Percentiles rank a stretch among this genome's conserved stretches.
Conservation (phyloP, 2,329 filamentous ascomycete genomes). For the Cladophialophora bantiana region DNA sequence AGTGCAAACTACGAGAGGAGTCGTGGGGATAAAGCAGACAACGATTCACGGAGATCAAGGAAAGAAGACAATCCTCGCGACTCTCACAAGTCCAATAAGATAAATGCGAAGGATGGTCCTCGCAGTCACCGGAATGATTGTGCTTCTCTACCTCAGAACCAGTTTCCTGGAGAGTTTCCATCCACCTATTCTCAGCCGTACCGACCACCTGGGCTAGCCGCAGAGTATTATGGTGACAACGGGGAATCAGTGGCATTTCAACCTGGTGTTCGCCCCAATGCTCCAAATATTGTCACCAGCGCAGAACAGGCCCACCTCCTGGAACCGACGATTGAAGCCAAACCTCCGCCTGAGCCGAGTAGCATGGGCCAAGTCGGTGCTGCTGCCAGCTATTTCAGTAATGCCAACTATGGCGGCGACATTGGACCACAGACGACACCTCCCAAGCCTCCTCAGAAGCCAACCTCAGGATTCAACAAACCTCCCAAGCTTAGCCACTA, state of each 20-base stretch:
- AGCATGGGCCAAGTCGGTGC: slow-evolving; percentile 56
- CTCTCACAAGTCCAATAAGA: slow-evolving; percentile 25
- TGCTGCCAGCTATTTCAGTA: slow-evolving; percentile 65
- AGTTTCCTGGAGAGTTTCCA: slow-evolving; percentile 67
- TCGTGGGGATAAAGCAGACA: slow-evolving; percentile 28
- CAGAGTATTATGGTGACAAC: slow-evolving; percentile 69
- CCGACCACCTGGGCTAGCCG: slow-evolving; percentile 60
- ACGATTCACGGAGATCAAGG: slow-evolving; percentile 37
- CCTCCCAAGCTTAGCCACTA: slow-evolving; percentile 37
- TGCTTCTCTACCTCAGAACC: slow-evolving; percentile 58
- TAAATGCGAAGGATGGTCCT: slow-evolving; percentile 24
- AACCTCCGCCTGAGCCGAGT: slow-evolving; percentile 67
- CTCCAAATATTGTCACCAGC: slow-evolving; percentile 61
- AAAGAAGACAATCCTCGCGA: slow-evolving; percentile 41
- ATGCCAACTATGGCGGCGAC: slow-evolving; percentile 37
- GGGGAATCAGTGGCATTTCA: slow-evolving; percentile 66
- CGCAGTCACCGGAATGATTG: slow-evolving; percentile 46
- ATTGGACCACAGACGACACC: slow-evolving; percentile 39
- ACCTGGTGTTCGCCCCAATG: slow-evolving; percentile 64
- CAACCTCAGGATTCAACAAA: slow-evolving; percentile 15
- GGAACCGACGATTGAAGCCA: slow-evolving; percentile 57
- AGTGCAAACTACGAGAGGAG: slow-evolving; percentile 11
- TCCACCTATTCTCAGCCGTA: slow-evolving; percentile 54
- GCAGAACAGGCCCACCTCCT: slow-evolving; percentile 63
- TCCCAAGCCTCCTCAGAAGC: slow-evolving; percentile 45